phyloP scores from a whole-genome alignment of 2,329 filamentous ascomycete species.

The Leptographium galeiforme region DNA sequence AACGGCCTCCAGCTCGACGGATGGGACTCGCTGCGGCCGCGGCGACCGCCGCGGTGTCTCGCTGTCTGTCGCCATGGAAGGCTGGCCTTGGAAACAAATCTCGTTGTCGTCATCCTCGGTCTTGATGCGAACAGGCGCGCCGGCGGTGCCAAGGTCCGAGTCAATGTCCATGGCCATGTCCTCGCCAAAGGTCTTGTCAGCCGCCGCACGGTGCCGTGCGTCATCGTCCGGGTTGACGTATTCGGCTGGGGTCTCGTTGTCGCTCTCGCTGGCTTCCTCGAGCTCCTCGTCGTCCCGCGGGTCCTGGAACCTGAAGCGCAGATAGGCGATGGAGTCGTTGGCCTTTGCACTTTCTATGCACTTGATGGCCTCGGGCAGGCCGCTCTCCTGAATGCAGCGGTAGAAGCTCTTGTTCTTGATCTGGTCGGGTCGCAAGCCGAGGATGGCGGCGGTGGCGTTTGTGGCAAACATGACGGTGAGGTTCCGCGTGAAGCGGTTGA shows the following conservation, averaged over 20 bases:
- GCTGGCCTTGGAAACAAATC: background rate
- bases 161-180: slow-evolving; percentile 21
- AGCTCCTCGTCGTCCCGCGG: slow-evolving; percentile 47
- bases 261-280: slow-evolving; percentile 24
- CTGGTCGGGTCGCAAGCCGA: slow-evolving; percentile 56
- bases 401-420: slow-evolving; percentile 73
- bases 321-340: slow-evolving; percentile 81
- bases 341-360: slow-evolving; percentile 77
- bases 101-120: slow-evolving; percentile 7
- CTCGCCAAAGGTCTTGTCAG: background rate
- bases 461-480: slow-evolving; percentile 80
- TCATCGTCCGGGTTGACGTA: slow-evolving; percentile 24
- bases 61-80: background rate
- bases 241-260: slow-evolving; percentile 27
- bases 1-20: slow-evolving; percentile 73
- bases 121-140: slow-evolving; percentile 2
- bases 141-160: background rate
- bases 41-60: slow-evolving; percentile 6
- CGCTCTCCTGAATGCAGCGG: slow-evolving; percentile 69
- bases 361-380: slow-evolving; percentile 60
- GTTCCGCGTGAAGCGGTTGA: slow-evolving; percentile 76
- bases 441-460: slow-evolving; percentile 58
- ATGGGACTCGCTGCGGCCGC: slow-evolving; percentile 20
- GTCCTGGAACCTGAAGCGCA: slow-evolving; percentile 74
- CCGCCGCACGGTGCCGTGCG: background rate